Evolutionary conservation across 768 basidiomycete species (phyloP), one percentile per base, ranked within the genome.

Genomic region (Tylopilus intermedius): DNA sequence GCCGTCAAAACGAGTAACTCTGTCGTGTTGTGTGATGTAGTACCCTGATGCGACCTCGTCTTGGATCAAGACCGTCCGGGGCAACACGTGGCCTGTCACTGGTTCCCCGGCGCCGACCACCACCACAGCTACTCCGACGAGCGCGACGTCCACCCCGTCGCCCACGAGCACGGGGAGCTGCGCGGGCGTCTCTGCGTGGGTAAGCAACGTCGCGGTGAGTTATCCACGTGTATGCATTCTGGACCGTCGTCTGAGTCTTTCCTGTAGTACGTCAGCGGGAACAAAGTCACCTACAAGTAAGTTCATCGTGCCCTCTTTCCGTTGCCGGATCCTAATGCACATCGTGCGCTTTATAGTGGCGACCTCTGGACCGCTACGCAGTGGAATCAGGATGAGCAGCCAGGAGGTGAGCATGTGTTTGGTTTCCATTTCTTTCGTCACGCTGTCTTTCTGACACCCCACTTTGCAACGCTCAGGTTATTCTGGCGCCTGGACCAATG

Each of bases 401-500:
- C 67, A 2, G 64, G 65, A 58, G 65, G 72, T 67, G 38, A 50
- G 47, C 21, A 7, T 14, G 32, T 3, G 7, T 35, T 46, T 39
- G 1, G 5, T 21, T 18, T 1, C 8, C 18, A 8, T 14, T 32
- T 21, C n/a, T 42, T 1, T 18, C 1, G 7, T 27, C 27, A 13
- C 21, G 27, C 18, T 45, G 5, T 15, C 39, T 49, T 39, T 9
- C 46, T 58, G 27, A 53, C 30, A 9, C 22, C 15, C 13, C 37
- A 6, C 4, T 41, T 11, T 5, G 15, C 10, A 15, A 26, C 11
- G n/a, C n/a, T 29, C 32, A 47, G 81, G 76, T 43, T 2, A 71
- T 35, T 74, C 76, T 24, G 78, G 74, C 49, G 80, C 78, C 45
- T 85, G 84, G 83, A 71, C 70, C 44, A 76, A 84, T 59, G 68